These are phyloP conservation scores for Aspergillus leporis DNA, from an alignment of 495 filamentous ascomycete genomes.

Conservation along the genomic window DNA sequence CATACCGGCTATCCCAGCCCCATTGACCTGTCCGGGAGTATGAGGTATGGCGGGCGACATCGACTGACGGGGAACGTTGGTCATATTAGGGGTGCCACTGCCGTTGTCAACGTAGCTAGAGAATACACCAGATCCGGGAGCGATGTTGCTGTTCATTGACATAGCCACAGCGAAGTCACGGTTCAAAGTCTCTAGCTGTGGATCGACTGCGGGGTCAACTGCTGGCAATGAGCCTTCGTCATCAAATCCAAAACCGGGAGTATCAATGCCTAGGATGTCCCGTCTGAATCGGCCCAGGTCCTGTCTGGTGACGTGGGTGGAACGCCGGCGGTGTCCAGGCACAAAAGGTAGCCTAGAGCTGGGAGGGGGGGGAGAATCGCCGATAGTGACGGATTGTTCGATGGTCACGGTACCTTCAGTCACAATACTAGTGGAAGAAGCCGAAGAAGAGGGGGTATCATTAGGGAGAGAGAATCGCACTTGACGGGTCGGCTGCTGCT, in stretches of 20 bases:
- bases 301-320: constrained; percentile 46
- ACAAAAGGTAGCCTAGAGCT: constrained; percentile 42
- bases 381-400: constrained; percentile 38
- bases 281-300: constrained; percentile 48
- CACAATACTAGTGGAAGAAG: not conserved
- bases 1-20: constrained; percentile 58
- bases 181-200: constrained; percentile 39
- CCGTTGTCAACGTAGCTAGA: constrained; percentile 36
- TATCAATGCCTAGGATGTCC: constrained; percentile 42
- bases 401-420: not conserved
- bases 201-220: constrained; percentile 30
- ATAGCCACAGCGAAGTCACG: constrained; percentile 38
- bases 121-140: constrained; percentile 32
- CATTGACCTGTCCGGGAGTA: constrained; percentile 51
- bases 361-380: constrained; percentile 32
- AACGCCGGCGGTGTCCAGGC: constrained; percentile 49
- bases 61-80: constrained; percentile 38
- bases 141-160: constrained; percentile 39
- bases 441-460: not conserved
- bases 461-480: constrained; percentile 1
- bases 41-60: constrained; percentile 38
- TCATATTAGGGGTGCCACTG: constrained; percentile 32
- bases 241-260: constrained; percentile 30
- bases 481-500: not conserved
- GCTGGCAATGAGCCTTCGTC: constrained; percentile 32